These are phyloP conservation scores for Mrakia blollopis DNA, from an alignment of 768 basidiomycete genomes.

Conservation along the genomic window DNA sequence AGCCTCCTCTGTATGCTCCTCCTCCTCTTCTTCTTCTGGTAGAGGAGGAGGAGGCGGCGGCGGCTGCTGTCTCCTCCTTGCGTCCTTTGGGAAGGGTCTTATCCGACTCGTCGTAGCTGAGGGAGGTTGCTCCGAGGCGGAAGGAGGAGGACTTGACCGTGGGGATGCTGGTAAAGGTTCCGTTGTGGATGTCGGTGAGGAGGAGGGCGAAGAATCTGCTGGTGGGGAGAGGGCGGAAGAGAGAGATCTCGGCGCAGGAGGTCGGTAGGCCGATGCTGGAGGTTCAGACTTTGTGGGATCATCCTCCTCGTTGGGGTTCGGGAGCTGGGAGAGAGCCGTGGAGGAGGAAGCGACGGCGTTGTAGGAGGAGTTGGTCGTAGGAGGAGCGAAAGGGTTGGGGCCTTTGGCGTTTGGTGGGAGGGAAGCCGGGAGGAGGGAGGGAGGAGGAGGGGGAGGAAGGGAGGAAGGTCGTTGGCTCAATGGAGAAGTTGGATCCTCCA, in stretches of 20 bases:
- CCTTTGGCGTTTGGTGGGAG: not conserved
- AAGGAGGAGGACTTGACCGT: not conserved
- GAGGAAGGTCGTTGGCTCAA: too few species aligned
- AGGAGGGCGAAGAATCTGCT: not conserved
- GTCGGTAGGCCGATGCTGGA: not conserved
- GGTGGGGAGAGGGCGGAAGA: slow-evolving; percentile 5
- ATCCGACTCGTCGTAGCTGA: slow-evolving; percentile 11
- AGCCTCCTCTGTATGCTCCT: not conserved
- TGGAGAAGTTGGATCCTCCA: not conserved
- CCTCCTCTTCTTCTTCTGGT: not conserved
- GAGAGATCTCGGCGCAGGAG: slow-evolving; percentile 11
- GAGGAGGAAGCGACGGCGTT: not conserved
- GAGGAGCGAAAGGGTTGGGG: not conserved
- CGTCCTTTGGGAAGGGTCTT: slow-evolving; percentile 7
- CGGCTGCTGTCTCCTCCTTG: not conserved
- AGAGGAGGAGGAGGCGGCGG: not conserved
- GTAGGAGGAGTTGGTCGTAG: not conserved
- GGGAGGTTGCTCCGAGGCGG: not conserved
- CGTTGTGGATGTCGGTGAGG: not conserved
- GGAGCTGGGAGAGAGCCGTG: not conserved
- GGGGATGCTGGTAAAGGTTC: slow-evolving; percentile 11
- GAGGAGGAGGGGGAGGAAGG: not conserved
- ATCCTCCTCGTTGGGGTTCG: not conserved
- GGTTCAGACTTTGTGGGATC: not conserved
- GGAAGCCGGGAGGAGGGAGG: not conserved